Conservation (phyloP, 495 filamentous ascomycete genomes). For the Xylaria intraflava region DNA sequence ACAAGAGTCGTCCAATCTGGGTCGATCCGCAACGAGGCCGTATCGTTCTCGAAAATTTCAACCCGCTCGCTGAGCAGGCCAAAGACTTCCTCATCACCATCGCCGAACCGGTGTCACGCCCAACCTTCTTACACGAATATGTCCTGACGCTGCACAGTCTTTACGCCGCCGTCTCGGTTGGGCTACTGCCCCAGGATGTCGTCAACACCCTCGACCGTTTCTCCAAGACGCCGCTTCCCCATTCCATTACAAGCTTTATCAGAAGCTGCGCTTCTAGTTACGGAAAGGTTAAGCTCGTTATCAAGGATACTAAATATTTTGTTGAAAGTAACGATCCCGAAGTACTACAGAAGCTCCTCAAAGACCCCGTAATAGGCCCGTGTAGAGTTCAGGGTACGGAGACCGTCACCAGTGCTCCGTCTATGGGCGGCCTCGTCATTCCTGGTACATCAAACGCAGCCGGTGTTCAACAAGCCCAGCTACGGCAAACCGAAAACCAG, state of each 20-base stretch:
- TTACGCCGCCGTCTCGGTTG: conserved; percentile 91
- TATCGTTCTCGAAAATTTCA: conserved; percentile 95
- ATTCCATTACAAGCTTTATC: conserved; percentile 73
- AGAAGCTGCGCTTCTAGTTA: conserved; percentile 78
- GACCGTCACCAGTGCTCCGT: conserved; percentile 76
- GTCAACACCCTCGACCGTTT: conserved; percentile 79
- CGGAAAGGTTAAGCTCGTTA: conserved; percentile 90
- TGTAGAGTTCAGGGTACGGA: conserved; percentile 48
- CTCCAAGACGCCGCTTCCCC: conserved; percentile 77
- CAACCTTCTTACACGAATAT: conserved; percentile 88
- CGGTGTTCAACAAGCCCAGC: conserved; percentile 62
- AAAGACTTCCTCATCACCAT: conserved; percentile 95
- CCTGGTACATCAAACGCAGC: conserved; percentile 92
- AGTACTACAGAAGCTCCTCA: conserved; percentile 75
- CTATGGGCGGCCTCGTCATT: conserved; percentile 85
- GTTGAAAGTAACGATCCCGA: conserved; percentile 83
- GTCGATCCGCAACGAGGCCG: conserved; percentile 77
- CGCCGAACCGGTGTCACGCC: conserved; percentile 85
- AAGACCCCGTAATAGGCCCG: conserved; percentile 43
- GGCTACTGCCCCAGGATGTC: conserved; percentile 80
- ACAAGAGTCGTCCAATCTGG: conserved; percentile 83
- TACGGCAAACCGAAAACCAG: conserved; percentile 27
- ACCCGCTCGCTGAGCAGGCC: conserved; percentile 71
- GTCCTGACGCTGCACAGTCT: conserved; percentile 83
- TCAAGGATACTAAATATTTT: conserved; percentile 90